These are phyloP conservation scores for Liquidambar formosana DNA, from an alignment of 164 flowering plant genomes.

Conservation along the genomic window DNA sequence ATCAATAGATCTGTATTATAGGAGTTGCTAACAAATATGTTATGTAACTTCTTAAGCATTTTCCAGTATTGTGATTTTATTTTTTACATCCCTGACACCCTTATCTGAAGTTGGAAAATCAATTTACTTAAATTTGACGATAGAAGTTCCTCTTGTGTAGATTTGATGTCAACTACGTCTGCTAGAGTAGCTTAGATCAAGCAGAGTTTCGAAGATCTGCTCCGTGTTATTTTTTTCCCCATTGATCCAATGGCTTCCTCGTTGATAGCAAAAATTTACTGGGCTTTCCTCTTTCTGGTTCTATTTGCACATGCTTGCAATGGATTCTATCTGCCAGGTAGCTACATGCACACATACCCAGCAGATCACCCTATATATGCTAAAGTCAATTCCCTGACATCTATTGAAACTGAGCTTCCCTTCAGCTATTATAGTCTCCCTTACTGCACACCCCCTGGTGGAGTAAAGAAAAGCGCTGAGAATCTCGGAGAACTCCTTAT, in stretches of 20 bases:
- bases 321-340: conserved; percentile 36
- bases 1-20: too few species aligned
- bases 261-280: not conserved
- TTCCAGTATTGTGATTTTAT: too few species aligned
- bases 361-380: conserved; percentile 15
- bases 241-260: conserved; percentile 9
- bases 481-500: conserved; percentile 37
- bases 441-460: conserved; percentile 25
- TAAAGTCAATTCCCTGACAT: conserved; percentile 39
- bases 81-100: not conserved
- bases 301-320: conserved; percentile 16
- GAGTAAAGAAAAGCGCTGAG: conserved; percentile 36
- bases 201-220: not conserved
- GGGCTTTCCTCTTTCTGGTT: conserved; percentile 6
- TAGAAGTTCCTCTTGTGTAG: not conserved
- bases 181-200: conserved; percentile 1
- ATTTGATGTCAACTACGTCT: not conserved
- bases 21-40: too few species aligned
- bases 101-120: too few species aligned
- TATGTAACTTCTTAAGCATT: too few species aligned
- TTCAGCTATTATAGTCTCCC: conserved; percentile 35
- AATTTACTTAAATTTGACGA: not conserved
- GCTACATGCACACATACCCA: conserved; percentile 38
- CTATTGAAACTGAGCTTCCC: conserved; percentile 38
- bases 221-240: not conserved